Evolutionary conservation across 345 rosid genomes (phyloP).

Genomic region (Atalantia buxifolia): DNA sequence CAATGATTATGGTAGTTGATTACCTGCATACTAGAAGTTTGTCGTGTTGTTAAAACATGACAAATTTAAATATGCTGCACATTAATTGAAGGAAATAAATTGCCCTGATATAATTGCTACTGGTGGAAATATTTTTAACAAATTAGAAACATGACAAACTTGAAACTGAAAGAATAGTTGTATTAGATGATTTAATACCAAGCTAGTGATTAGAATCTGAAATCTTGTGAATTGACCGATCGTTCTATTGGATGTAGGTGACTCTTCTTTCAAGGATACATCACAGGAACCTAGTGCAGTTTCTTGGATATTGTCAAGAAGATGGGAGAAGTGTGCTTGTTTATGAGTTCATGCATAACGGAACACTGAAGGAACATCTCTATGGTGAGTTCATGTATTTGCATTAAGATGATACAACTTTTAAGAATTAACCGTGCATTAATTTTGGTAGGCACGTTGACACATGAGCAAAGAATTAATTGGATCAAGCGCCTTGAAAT

Average conservation of each 20-base stretch:
- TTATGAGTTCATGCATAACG: conserved; percentile 95
- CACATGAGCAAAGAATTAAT: conserved; percentile 52
- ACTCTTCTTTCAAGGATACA: conserved; percentile 97
- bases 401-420: background rate
- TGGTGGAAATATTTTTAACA: background rate
- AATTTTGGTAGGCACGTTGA: conserved; percentile 49
- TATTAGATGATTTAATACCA: background rate
- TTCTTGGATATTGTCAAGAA: conserved; percentile 98
- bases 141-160: background rate
- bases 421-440: background rate
- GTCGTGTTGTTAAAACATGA: background rate
- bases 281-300: conserved; percentile 95
- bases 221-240: conserved; percentile 3
- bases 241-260: conserved; percentile 49
- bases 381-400: conserved; percentile 53
- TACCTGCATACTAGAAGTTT: background rate
- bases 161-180: background rate
- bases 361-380: conserved; percentile 98
- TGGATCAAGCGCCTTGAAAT: conserved; percentile 97
- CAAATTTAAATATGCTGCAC: background rate
- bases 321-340: conserved; percentile 80
- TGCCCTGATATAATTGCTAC: background rate
- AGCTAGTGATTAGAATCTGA: conserved; percentile 1
- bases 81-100: background rate
- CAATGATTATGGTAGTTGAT: background rate